Conservation (phyloP, 176 grass and related monocot genomes). For the Oryza nivara region DNA sequence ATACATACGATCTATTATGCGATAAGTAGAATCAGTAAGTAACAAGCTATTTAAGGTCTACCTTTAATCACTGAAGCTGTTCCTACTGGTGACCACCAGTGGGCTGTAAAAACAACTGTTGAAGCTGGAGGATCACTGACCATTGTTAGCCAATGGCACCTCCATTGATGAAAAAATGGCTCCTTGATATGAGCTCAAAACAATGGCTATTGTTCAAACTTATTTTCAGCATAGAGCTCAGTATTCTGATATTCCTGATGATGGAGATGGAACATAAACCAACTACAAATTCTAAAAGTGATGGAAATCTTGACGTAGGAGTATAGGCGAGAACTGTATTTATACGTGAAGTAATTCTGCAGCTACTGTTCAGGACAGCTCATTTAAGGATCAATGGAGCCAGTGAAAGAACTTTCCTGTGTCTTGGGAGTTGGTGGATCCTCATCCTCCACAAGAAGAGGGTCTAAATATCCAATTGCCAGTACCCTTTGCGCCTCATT, state of each 20-base stretch:
- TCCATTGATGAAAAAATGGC: slow-evolving; percentile 17
- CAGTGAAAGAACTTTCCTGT: slow-evolving; percentile 47
- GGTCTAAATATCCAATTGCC: slow-evolving; percentile 34
- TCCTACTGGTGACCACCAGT: not conserved
- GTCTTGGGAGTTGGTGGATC: slow-evolving; percentile 41
- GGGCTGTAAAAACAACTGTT: slow-evolving; percentile 13
- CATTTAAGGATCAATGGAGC: slow-evolving; percentile 53
- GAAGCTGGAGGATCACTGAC: slow-evolving; percentile 14
- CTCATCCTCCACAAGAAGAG: slow-evolving; percentile 61
- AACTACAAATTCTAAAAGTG: slow-evolving; percentile 4
- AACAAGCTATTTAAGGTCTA: not conserved
- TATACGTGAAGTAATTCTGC: slow-evolving; percentile 16
- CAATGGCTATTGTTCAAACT: not conserved
- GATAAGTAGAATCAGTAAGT: not conserved
- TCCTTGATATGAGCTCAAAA: not conserved
- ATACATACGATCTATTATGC: not conserved
- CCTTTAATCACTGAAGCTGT: slow-evolving; percentile 31
- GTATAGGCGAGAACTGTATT: not conserved
- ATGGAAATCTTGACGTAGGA: not conserved
- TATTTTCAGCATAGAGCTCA: slow-evolving; percentile 7
- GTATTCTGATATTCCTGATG: slow-evolving; percentile 8
- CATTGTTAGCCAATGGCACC: not conserved
- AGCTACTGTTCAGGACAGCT: not conserved
- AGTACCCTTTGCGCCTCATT: slow-evolving; percentile 52
- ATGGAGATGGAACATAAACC: slow-evolving; percentile 12